phyloP scores from a whole-genome alignment of 2,329 filamentous ascomycete genomes.

The Dactylonectria estremocensis region DNA sequence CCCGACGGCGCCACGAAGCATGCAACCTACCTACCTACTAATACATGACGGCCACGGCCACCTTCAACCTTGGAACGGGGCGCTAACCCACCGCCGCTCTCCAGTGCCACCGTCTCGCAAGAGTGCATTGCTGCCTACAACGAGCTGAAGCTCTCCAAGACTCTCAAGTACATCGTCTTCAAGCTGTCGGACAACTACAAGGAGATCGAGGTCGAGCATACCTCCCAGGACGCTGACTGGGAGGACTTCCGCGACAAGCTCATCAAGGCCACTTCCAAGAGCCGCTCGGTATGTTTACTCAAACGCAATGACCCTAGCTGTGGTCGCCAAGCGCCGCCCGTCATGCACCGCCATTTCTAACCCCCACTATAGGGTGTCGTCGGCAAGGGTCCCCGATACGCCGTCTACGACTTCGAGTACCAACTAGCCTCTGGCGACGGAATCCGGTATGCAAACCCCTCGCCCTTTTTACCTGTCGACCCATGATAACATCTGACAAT shows the following conservation, averaged over 20 bases:
- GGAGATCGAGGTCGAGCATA: conserved; percentile 85
- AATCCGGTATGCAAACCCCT: conserved; percentile 66
- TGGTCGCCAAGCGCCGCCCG: background rate
- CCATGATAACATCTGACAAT: conserved; percentile 34
- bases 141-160: conserved; percentile 86
- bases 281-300: conserved; percentile 69
- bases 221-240: conserved; percentile 77
- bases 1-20: conserved; percentile 45
- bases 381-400: conserved; percentile 83
- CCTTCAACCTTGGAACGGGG: conserved; percentile 30
- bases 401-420: conserved; percentile 89
- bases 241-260: conserved; percentile 83
- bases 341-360: conserved; percentile 20
- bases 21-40: conserved; percentile 16
- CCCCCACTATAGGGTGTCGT: conserved; percentile 63
- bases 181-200: conserved; percentile 89
- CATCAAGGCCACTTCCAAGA: conserved; percentile 80
- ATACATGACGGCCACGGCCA: conserved; percentile 10
- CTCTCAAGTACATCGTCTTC: conserved; percentile 90
- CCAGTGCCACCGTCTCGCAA: conserved; percentile 79
- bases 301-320: background rate
- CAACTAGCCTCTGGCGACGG: conserved; percentile 80
- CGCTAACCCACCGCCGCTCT: conserved; percentile 44
- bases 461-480: background rate
- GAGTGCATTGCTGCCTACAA: conserved; percentile 83